Percentiles rank a stretch among this genome's conserved stretches.
Conservation (phyloP, 1,284 basidiomycete species). For the Tilletia indica region DNA sequence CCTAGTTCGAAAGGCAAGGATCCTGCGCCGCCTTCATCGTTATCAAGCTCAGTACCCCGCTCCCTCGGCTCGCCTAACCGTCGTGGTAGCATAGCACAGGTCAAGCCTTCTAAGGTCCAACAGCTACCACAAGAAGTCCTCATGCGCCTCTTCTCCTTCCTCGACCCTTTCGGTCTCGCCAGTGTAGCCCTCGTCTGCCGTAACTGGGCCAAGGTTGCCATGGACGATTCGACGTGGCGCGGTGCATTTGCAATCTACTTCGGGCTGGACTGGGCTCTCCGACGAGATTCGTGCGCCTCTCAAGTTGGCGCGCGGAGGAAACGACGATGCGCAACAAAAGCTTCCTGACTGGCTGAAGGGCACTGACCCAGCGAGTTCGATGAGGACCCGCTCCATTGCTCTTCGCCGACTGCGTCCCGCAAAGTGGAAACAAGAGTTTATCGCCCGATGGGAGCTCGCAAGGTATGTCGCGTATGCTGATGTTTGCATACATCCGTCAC, state of each 20-base stretch:
- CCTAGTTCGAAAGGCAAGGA: too few species aligned
- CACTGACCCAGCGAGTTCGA: background rate
- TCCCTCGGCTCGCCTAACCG: background rate
- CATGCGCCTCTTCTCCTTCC: conserved; percentile 73
- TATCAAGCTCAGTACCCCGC: background rate
- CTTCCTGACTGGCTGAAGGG: background rate
- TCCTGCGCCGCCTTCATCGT: background rate
- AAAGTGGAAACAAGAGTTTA: conserved; percentile 9
- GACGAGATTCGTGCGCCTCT: conserved; percentile 59
- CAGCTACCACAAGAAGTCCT: conserved; percentile 71
- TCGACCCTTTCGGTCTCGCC: conserved; percentile 68
- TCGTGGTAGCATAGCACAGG: background rate
- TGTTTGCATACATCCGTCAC: conserved; percentile 38
- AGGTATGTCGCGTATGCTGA: conserved; percentile 54
- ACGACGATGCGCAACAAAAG: background rate
- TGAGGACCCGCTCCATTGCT: background rate
- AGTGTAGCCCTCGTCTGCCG: conserved; percentile 65
- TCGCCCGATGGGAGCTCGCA: conserved; percentile 4
- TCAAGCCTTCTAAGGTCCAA: conserved; percentile 21
- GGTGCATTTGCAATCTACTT: conserved; percentile 74
- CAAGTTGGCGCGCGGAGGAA: background rate
- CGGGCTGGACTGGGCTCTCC: conserved; percentile 64
- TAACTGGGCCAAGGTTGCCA: conserved; percentile 67
- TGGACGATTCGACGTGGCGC: conserved; percentile 77
- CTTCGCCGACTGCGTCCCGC: background rate